Conservation (phyloP, 2,329 filamentous ascomycete genomes). For the Penicillium brevicompactum region DNA sequence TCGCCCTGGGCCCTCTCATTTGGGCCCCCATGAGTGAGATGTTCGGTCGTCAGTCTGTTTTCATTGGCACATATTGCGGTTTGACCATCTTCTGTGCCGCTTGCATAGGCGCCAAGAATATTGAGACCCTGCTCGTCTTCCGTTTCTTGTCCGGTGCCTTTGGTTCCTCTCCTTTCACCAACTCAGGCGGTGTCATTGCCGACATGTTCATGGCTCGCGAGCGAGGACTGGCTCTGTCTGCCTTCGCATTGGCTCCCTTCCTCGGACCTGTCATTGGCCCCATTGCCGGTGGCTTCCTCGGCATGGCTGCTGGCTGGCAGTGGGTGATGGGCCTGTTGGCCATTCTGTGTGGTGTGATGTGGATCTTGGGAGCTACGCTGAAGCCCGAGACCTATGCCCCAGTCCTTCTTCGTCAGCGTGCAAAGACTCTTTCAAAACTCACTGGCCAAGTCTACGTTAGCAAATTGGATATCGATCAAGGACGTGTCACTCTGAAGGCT, state of each 20-base stretch:
- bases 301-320: slow-evolving; percentile 65
- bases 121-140: slow-evolving; percentile 63
- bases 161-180: slow-evolving; percentile 64
- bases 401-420: slow-evolving; percentile 54
- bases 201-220: slow-evolving; percentile 61
- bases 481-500: slow-evolving; percentile 41
- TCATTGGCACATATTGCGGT: slow-evolving; percentile 35
- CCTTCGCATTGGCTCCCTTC: slow-evolving; percentile 69
- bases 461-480: slow-evolving; percentile 44
- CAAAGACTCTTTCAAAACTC: slow-evolving; percentile 50
- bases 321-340: slow-evolving; percentile 68
- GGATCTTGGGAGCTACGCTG: slow-evolving; percentile 38
- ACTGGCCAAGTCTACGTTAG: slow-evolving; percentile 53
- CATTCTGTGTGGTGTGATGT: slow-evolving; percentile 64
- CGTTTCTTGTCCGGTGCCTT: slow-evolving; percentile 68
- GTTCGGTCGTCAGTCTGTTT: slow-evolving; percentile 40
- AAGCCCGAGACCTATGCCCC: slow-evolving; percentile 50
- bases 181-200: slow-evolving; percentile 64
- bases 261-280: slow-evolving; percentile 67
- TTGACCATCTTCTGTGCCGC: slow-evolving; percentile 66
- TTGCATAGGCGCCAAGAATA: slow-evolving; percentile 59
- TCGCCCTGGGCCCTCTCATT: slow-evolving; percentile 49
- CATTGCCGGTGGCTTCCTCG: slow-evolving; percentile 68
- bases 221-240: slow-evolving; percentile 60
- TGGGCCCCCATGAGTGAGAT: slow-evolving; percentile 46